Conservation (phyloP, 176 grass and related monocot genomes). For the Pontederia crassipes region DNA sequence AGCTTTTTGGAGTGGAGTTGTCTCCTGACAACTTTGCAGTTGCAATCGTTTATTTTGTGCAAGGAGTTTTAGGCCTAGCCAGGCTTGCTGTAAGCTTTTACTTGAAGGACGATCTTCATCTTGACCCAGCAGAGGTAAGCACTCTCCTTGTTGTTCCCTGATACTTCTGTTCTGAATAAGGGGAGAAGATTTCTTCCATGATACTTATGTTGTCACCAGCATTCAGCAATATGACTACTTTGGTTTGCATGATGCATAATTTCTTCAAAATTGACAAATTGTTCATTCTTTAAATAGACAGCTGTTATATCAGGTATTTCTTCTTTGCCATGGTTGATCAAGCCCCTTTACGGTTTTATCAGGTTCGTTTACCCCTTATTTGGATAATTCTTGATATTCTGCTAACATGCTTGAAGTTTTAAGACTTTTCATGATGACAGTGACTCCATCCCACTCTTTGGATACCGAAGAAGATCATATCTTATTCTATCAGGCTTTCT, state of each 20-base stretch:
- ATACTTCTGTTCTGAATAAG: neutral
- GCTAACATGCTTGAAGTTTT: neutral
- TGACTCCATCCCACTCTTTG: conserved; percentile 97
- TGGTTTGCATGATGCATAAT: no score
- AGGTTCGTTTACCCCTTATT: conserved; percentile 32
- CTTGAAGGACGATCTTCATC: conserved; percentile 93
- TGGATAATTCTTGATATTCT: neutral
- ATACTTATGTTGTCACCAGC: no score
- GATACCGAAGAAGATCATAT: conserved; percentile 93
- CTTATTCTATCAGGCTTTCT: conserved; percentile 91
- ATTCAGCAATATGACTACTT: no score
- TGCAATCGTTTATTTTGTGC: conserved; percentile 97
- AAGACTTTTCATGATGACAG: conserved; percentile 41
- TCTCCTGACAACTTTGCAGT: conserved; percentile 92
- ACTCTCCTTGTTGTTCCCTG: conserved; percentile 1
- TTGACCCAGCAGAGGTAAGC: conserved; percentile 91
- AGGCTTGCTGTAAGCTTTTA: conserved; percentile 97
- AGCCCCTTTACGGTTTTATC: conserved; percentile 98
- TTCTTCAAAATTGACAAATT: conserved; percentile 22
- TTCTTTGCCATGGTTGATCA: conserved; percentile 91
- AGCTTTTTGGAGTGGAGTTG: conserved; percentile 72
- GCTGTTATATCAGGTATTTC: conserved; percentile 93
- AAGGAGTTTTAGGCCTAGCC: conserved; percentile 95
- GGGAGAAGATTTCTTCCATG: no score
- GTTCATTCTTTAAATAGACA: conserved; percentile 53